phyloP scores from a whole-genome alignment of 345 rosid species.

The Eucalyptus paniculata region DNA sequence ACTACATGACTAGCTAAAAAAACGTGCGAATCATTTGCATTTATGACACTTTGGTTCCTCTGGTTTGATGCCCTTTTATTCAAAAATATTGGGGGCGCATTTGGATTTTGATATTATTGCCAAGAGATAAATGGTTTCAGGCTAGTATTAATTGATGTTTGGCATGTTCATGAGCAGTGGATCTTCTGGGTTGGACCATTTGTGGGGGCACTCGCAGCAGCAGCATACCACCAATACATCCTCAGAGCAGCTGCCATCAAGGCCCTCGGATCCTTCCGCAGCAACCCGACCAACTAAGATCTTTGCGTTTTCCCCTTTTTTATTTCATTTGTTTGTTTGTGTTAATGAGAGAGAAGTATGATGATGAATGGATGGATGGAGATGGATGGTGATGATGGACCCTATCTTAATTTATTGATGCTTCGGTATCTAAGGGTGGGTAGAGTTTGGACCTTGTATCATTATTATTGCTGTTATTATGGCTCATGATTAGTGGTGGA shows the following conservation, averaged over 20 bases:
- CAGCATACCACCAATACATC: slow-evolving; percentile 48
- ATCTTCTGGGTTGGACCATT: slow-evolving; percentile 71
- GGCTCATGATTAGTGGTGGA: background rate
- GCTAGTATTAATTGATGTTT: background rate
- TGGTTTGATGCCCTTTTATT: background rate
- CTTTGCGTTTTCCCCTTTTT: background rate
- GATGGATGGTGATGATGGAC: background rate
- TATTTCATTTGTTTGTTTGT: slow-evolving; percentile 2
- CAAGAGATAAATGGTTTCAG: background rate
- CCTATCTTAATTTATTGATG: background rate
- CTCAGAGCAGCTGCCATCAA: slow-evolving; percentile 52
- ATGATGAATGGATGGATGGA: background rate
- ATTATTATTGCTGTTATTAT: background rate
- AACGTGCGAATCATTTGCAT: background rate
- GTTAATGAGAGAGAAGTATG: background rate
- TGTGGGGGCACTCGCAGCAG: slow-evolving; percentile 64
- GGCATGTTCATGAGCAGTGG: slow-evolving; percentile 23
- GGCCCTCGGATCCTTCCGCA: slow-evolving; percentile 60
- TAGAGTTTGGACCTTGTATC: background rate
- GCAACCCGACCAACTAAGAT: slow-evolving; percentile 35
- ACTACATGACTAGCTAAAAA: background rate
- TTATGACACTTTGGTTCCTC: background rate
- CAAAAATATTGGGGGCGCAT: background rate
- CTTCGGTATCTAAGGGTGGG: background rate
- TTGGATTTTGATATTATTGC: background rate